Evolutionary conservation across 768 basidiomycete species (phyloP), one percentile per base, ranked within the genome.

Genomic region (Mycena venus): DNA sequence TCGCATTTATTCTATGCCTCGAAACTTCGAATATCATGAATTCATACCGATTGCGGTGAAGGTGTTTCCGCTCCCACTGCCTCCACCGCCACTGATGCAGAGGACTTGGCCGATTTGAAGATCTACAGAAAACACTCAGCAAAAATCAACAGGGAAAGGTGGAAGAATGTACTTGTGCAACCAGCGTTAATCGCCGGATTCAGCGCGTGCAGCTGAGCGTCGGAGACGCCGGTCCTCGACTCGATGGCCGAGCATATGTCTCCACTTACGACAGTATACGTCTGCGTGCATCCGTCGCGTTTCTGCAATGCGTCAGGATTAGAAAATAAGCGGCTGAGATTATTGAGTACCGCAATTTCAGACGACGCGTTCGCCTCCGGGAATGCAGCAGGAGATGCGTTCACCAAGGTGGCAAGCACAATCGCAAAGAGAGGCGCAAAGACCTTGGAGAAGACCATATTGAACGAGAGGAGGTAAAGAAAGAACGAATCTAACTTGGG

Each of bases 301-400:
- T 62, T 62, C 60, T 62, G 60, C 38, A 62, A 62, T 59, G 56
- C 19, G 56, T 59, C 34, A 59, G 56, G 19, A 34, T 59, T 21
- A 19, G 34, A 21, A 59, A 62, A 62, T 15, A 62, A 62, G 40
- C 60, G 25, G 60, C 25, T 44, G 38, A 4, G 38, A 62, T 62
- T 40, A 25, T 62, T 11, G 19, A 17, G 60, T 62, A 62, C 60
- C 60, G 34, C 14, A 44, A 62, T 25, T 38, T 21, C 14, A 42
- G 38, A 42, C 40, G 40, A 62, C 40, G 40, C 25, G 60, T 40
- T 23, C 34, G 60, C 27, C 60, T 38, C 60, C 38, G 60, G 60
- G 38, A 34, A 38, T 34, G 38, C 38, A 62, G 25, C 9, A 25
- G 60, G 60, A 62, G 36, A 40, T 62, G 60, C 60, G 25, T 62